Evolutionary conservation across 768 basidiomycete species (phyloP).

Genomic region (Vishniacozyma victoriae): DNA sequence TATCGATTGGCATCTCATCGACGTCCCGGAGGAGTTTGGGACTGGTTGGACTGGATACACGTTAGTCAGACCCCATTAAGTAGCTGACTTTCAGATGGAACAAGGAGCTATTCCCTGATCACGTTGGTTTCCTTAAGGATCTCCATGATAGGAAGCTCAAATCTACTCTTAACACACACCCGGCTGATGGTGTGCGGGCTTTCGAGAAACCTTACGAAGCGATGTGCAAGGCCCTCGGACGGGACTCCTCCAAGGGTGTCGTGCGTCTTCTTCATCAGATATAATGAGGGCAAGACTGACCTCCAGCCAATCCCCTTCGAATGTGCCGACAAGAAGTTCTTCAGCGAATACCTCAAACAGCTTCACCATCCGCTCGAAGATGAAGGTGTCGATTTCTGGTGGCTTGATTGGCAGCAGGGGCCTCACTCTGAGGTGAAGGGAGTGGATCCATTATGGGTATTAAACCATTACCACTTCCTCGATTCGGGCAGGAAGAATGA

Average conservation of each 20-base stretch:
- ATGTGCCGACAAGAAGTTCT: conserved; percentile 16
- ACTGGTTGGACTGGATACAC: conserved; percentile 32
- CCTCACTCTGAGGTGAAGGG: conserved; percentile 13
- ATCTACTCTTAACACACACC: too few species aligned
- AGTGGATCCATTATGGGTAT: conserved; percentile 23
- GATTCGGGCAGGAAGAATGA: too few species aligned
- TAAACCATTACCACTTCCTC: too few species aligned
- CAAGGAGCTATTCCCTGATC: conserved; percentile 30
- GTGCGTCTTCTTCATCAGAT: neutral
- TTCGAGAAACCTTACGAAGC: conserved; percentile 24
- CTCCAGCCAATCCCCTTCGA: conserved; percentile 24
- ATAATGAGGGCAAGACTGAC: neutral
- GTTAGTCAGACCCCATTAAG: conserved; percentile 3
- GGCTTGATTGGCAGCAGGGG: conserved; percentile 32
- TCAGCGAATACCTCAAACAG: conserved; percentile 19
- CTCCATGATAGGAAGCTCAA: too few species aligned
- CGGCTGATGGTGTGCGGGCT: too few species aligned
- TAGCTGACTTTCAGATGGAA: conserved; percentile 17
- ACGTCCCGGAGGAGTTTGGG: conserved; percentile 15
- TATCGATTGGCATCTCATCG: conserved; percentile 30
- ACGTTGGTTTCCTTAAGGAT: conserved; percentile 20
- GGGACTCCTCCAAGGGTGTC: conserved; percentile 6
- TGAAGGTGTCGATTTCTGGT: conserved; percentile 33
- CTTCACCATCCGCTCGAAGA: conserved; percentile 24
- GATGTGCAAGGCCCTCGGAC: conserved; percentile 24